These are phyloP conservation scores for Dalbergia oliveri DNA, from an alignment of 306 rosid genomes.

Conservation along the genomic window DNA sequence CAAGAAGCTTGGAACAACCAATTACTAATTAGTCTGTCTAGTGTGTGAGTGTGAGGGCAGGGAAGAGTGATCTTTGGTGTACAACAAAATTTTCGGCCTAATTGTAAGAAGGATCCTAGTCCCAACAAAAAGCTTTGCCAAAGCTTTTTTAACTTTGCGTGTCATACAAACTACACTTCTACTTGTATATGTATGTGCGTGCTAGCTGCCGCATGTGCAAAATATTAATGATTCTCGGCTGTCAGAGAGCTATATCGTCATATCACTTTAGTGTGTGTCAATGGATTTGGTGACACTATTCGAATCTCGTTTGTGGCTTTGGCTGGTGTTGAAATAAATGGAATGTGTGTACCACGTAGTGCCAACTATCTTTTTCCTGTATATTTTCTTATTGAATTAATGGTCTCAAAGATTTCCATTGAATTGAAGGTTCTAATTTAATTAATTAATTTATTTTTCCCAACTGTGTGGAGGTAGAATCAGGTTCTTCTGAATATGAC, in stretches of 20 bases:
- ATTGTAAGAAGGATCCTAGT: background rate
- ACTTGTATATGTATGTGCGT: background rate
- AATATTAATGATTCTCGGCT: constrained; percentile 6
- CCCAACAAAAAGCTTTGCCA: background rate
- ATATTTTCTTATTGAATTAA: background rate
- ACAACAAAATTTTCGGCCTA: background rate
- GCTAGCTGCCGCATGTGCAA: background rate
- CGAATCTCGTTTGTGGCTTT: background rate
- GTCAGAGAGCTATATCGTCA: background rate
- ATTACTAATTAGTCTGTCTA: background rate
- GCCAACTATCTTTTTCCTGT: background rate
- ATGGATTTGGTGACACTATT: background rate
- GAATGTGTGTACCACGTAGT: background rate
- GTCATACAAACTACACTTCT: background rate
- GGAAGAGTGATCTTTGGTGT: too few relatives aligned
- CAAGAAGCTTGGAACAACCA: background rate
- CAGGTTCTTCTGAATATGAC: background rate
- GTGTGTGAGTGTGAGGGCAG: background rate
- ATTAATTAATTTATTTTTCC: too few relatives aligned
- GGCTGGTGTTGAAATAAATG: background rate
- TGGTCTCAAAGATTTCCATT: background rate
- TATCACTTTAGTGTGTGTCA: constrained; percentile 27
- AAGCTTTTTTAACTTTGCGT: background rate
- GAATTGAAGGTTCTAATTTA: background rate
- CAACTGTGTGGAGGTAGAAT: background rate